Percentiles rank a stretch among this genome's conserved stretches.
Evolutionary conservation across 192 early-diverging fungal species (phyloP).

Genomic region (Podila minutissima): DNA sequence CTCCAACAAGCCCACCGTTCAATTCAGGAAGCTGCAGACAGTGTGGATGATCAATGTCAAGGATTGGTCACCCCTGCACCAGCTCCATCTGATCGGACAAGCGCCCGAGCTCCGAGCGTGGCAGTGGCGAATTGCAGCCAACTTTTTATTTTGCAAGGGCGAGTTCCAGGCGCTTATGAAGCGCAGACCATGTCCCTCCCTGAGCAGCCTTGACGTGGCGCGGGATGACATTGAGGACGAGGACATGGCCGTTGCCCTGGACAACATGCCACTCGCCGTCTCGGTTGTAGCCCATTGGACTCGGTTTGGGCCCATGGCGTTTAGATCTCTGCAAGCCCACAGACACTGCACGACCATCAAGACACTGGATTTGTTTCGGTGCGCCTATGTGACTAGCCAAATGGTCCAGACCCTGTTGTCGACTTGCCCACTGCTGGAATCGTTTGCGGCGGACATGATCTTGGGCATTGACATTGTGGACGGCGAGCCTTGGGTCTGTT

Average conservation of each 20-base stretch:
- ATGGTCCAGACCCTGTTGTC: constrained; percentile 3
- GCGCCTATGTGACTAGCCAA: background rate
- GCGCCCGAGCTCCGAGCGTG: background rate
- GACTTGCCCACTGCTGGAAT: constrained; percentile 6
- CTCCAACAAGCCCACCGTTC: background rate
- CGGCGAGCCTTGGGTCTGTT: constrained; percentile 7
- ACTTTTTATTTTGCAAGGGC: background rate
- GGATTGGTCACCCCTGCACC: background rate
- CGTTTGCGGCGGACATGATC: background rate
- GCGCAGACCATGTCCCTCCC: background rate
- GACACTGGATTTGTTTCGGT: background rate
- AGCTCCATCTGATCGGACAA: background rate
- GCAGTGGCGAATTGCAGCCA: background rate
- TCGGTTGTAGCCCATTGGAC: background rate
- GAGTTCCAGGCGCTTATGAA: background rate
- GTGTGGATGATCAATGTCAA: background rate
- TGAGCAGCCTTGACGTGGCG: background rate
- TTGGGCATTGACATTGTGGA: constrained; percentile 4
- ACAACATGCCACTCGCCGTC: background rate
- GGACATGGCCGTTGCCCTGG: background rate
- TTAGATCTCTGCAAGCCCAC: background rate
- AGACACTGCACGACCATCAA: background rate
- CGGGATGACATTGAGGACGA: background rate
- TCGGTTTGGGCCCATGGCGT: background rate
- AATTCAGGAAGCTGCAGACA: background rate